A percentile compares a stretch with the other conserved stretches of the same genome.
Evolutionary conservation across 2,329 filamentous ascomycete species (phyloP).

Genomic region (Calonectria multiphialidica): DNA sequence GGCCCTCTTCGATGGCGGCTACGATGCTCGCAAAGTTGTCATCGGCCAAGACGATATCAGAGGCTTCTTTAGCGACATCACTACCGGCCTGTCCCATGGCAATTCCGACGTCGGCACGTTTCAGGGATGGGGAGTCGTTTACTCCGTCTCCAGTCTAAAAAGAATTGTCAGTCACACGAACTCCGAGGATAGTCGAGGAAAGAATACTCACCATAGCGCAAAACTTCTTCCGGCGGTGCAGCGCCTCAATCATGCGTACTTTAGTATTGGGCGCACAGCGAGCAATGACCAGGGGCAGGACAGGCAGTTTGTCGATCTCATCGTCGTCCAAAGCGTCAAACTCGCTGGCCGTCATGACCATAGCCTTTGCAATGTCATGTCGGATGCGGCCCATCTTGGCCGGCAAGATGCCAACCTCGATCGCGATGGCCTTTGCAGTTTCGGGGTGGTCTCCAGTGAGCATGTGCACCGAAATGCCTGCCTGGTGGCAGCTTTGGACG

Average conservation of each 20-base stretch:
- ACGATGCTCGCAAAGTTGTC: slow-evolving; percentile 81
- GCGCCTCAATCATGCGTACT: slow-evolving; percentile 80
- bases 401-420: slow-evolving; percentile 74
- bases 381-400: slow-evolving; percentile 62
- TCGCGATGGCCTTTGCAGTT: slow-evolving; percentile 74
- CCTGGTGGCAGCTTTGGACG: slow-evolving; percentile 68
- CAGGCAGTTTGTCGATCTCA: slow-evolving; percentile 72
- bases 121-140: slow-evolving; percentile 78
- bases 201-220: slow-evolving; percentile 68
- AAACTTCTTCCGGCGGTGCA: slow-evolving; percentile 74
- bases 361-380: slow-evolving; percentile 66
- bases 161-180: slow-evolving; percentile 24
- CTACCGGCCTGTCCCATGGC: slow-evolving; percentile 78
- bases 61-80: slow-evolving; percentile 78
- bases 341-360: slow-evolving; percentile 75
- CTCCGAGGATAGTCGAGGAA: too few species aligned
- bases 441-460: slow-evolving; percentile 76
- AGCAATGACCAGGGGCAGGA: slow-evolving; percentile 76
- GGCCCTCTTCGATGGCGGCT: slow-evolving; percentile 77
- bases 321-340: slow-evolving; percentile 75
- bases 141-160: slow-evolving; percentile 74
- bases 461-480: slow-evolving; percentile 76
- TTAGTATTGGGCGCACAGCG: slow-evolving; percentile 79
- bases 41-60: slow-evolving; percentile 77
- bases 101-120: slow-evolving; percentile 79